Base-by-base conservation (phyloP, 2,329 filamentous ascomycete genomes). In the Ophidiomyces ophidiicola region DNA sequence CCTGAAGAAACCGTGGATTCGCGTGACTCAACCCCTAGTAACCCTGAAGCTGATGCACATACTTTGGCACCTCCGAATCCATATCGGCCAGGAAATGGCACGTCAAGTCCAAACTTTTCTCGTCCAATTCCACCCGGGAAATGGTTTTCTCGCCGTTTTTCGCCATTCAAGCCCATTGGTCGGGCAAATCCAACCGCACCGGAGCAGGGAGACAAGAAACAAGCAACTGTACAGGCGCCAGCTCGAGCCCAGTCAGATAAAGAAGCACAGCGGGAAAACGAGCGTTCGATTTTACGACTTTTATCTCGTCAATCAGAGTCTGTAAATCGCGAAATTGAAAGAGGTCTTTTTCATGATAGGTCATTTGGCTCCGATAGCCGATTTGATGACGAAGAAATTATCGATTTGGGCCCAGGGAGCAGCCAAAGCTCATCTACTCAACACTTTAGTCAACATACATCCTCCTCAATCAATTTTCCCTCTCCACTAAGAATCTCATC, bases 371-470 rank as follows among this genome's bases (percentile, higher is more conserved):
- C 38, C 18, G 31, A 41, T 12, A 41, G 32, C 19, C 32, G 24
- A 2, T n/a, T 20, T 7, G 12, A 21, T 12, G 32, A 26, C 8
- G 26, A 24, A 11, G 38, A 29, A n/a, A 14, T n/a, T 28, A 23
- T 41, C 11, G 38, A 41, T 29, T 18, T 41, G 8, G 45, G 45
- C 1, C 47, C 47, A 6, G 47, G 43, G 7, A 44, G 45, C n/a
- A 46, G 39, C 29, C 47, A 46, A 26, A 46, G 39, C 19, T 39
- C 45, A 3, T 46, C 47, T 8, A 47, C 30, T n/a, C 39, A 37
- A 15, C 37, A 44, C 10, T 29, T 49, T 8, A 49, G 43, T 26
- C 36, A 39, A 15, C 18, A 44, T 21, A 36, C 31, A 17, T 25
- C 14, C 2, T 48, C 46, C 3, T 47, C 42, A 5, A 32, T 21